Conservation (phyloP, 768 basidiomycete species). For the Terana coerulea region DNA sequence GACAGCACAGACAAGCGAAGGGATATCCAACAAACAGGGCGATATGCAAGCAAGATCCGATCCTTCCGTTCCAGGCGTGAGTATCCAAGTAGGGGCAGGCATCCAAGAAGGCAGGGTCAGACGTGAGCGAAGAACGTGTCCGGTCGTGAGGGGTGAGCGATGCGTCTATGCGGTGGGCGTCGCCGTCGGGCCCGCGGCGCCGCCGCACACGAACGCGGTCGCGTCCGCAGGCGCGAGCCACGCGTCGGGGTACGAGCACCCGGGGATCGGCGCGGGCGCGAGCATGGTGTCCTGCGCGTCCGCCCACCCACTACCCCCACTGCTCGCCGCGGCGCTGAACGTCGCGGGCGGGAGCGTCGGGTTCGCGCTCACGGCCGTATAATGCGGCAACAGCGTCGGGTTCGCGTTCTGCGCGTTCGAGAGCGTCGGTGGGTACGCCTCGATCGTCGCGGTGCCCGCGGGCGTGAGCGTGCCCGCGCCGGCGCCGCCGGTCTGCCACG, state of each 20-base stretch:
- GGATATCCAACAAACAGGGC: too few species aligned
- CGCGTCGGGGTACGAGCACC: slow-evolving; percentile 61
- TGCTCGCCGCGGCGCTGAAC: slow-evolving; percentile 38
- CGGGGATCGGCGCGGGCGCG: slow-evolving; percentile 56
- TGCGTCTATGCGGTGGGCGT: slow-evolving; percentile 8
- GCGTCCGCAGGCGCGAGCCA: slow-evolving; percentile 32
- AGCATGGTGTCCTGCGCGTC: slow-evolving; percentile 45
- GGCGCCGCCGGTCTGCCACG: slow-evolving; percentile 68
- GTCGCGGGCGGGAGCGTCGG: slow-evolving; percentile 55
- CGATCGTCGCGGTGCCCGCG: slow-evolving; percentile 37
- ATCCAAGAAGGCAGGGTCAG: too few species aligned
- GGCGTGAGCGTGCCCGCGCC: slow-evolving; percentile 47
- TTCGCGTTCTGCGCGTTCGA: slow-evolving; percentile 38
- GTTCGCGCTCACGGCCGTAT: slow-evolving; percentile 57
- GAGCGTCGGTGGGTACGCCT: slow-evolving; percentile 52
- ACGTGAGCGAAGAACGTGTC: too few species aligned
- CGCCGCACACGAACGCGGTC: slow-evolving; percentile 21
- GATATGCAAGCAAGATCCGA: too few species aligned
- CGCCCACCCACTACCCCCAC: slow-evolving; percentile 54
- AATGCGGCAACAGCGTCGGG: slow-evolving; percentile 49
- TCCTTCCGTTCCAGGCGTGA: too few species aligned
- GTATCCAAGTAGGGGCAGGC: too few species aligned
- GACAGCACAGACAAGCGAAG: too few species aligned
- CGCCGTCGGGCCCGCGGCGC: slow-evolving; percentile 10
- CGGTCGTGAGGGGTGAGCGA: too few species aligned